These are phyloP conservation scores for Penicillium sp. DNA, from an alignment of 2,329 filamentous ascomycete genomes.

Conservation along the genomic window DNA sequence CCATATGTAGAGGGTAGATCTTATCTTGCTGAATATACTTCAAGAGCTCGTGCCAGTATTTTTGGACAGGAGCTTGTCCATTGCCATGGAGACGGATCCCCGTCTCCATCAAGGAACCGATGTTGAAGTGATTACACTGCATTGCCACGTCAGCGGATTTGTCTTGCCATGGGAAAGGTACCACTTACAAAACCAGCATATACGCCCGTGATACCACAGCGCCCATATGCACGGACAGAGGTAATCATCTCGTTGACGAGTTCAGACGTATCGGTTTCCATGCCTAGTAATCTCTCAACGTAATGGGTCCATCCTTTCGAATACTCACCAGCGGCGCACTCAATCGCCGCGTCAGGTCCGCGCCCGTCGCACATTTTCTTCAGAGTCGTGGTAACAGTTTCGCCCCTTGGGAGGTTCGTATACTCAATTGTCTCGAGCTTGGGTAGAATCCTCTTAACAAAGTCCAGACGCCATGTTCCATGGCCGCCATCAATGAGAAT, in stretches of 20 bases:
- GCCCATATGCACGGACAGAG: constrained; percentile 57
- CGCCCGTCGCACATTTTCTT: constrained; percentile 69
- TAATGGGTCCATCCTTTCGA: constrained; percentile 63
- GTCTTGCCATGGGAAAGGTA: background rate
- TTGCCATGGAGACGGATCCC: constrained; percentile 73
- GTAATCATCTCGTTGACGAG: constrained; percentile 58
- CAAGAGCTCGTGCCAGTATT: constrained; percentile 78
- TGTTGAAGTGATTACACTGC: constrained; percentile 69
- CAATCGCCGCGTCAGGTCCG: constrained; percentile 73
- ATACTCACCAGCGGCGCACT: constrained; percentile 66
- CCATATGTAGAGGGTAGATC: constrained; percentile 75
- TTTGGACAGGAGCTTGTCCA: constrained; percentile 71
- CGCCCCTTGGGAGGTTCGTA: constrained; percentile 60
- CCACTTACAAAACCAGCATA: constrained; percentile 48
- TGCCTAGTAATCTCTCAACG: constrained; percentile 61
- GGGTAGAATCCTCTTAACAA: constrained; percentile 64
- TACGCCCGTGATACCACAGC: constrained; percentile 74
- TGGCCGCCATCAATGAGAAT: constrained; percentile 76
- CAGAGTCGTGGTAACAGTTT: constrained; percentile 69
- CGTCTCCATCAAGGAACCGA: constrained; percentile 79
- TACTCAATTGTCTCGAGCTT: constrained; percentile 71
- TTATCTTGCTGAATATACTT: constrained; percentile 64
- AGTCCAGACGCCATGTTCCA: constrained; percentile 65
- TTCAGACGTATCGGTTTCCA: constrained; percentile 80
- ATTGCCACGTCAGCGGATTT: background rate